Evolutionary conservation across 139 green algal species (phyloP).

Genomic region (Chlamydomonas sp.): DNA sequence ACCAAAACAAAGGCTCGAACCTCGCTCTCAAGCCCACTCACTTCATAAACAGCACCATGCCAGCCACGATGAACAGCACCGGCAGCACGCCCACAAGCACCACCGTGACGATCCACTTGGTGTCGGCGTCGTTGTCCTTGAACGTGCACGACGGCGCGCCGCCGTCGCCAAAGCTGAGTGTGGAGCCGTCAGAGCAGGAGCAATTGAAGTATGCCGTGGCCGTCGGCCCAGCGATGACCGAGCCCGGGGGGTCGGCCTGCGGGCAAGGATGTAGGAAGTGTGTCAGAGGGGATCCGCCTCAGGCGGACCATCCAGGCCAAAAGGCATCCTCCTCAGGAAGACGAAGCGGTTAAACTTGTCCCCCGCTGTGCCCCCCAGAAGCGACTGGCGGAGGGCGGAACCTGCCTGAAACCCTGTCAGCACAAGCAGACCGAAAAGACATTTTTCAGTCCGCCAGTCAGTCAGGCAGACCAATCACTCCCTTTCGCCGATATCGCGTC

Average conservation of each 20-base stretch:
- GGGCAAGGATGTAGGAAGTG: conserved; percentile 2
- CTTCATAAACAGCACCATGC: conserved; percentile 20
- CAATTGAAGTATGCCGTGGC: conserved; percentile 10
- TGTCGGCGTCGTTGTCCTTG: not conserved
- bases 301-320: not conserved
- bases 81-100: conserved; percentile 21
- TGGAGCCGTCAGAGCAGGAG: not conserved
- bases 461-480: no score
- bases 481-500: no score
- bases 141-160: not conserved
- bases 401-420: not conserved
- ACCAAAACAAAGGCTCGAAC: no score
- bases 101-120: conserved; percentile 14
- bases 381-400: no score
- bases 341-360: not conserved
- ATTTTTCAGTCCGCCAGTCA: no score
- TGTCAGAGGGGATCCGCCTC: not conserved
- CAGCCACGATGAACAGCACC: conserved; percentile 7
- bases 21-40: not conserved
- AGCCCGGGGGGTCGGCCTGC: not conserved
- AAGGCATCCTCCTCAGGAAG: conserved; percentile 1
- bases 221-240: not conserved
- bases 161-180: not conserved
- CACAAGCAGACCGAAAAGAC: not conserved
- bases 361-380: no score